phyloP scores from a whole-genome alignment of 352 stramenopile genomes.

The Phytopythium helicoides region DNA sequence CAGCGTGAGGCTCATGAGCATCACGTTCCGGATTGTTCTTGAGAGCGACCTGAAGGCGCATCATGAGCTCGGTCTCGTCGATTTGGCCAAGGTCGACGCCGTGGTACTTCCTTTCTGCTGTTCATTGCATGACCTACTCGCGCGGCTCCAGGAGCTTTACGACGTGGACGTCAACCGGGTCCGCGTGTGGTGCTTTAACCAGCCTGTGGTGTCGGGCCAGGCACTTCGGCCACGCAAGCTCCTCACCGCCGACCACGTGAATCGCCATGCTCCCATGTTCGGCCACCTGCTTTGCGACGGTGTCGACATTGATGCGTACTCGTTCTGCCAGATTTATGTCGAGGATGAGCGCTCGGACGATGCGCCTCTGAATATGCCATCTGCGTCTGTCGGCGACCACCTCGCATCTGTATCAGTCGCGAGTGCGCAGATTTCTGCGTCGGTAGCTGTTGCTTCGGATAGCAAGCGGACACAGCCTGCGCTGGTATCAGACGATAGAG shows the following conservation, averaged over 20 bases:
- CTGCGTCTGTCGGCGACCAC: neutral
- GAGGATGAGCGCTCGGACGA: slow-evolving; percentile 34
- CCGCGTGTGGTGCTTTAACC: slow-evolving; percentile 77
- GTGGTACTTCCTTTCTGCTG: slow-evolving; percentile 70
- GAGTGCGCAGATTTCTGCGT: neutral
- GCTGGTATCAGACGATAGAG: neutral
- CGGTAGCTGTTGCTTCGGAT: neutral
- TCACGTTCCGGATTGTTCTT: slow-evolving; percentile 74
- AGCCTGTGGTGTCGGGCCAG: slow-evolving; percentile 68
- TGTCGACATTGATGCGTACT: slow-evolving; percentile 84
- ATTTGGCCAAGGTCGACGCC: slow-evolving; percentile 41
- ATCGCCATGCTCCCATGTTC: slow-evolving; percentile 55
- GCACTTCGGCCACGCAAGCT: slow-evolving; percentile 69
- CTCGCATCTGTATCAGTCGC: neutral
- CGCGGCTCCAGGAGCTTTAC: slow-evolving; percentile 29
- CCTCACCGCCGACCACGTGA: slow-evolving; percentile 41
- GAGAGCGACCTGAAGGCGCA: slow-evolving; percentile 51
- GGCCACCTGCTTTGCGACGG: slow-evolving; percentile 67
- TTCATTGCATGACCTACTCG: slow-evolving; percentile 53
- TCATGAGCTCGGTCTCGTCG: slow-evolving; percentile 50
- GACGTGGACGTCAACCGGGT: slow-evolving; percentile 25
- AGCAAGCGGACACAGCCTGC: neutral
- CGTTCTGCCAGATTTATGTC: slow-evolving; percentile 74
- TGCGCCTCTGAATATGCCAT: slow-evolving; percentile 8
- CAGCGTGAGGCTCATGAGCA: slow-evolving; percentile 74